Evolutionary conservation across 495 filamentous ascomycete species (phyloP).

Genomic region (Penicillium ochrochloron): DNA sequence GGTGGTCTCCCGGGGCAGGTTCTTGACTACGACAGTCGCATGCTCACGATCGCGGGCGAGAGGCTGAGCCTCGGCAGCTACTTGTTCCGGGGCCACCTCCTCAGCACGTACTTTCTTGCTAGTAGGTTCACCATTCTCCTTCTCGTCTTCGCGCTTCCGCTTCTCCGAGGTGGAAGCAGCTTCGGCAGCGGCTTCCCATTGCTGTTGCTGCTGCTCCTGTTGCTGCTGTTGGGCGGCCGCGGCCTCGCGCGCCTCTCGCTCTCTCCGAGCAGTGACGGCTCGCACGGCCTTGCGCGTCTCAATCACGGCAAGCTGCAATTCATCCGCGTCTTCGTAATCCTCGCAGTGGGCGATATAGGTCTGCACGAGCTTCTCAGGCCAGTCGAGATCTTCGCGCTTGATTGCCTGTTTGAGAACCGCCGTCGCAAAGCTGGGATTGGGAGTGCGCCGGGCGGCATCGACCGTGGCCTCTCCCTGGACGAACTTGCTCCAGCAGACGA

Average conservation of each 20-base stretch:
- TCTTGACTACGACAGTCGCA: slow-evolving; percentile 77
- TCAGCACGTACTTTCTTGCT: slow-evolving; percentile 65
- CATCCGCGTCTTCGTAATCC: slow-evolving; percentile 77
- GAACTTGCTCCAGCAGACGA: slow-evolving; percentile 68
- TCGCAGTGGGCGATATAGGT: slow-evolving; percentile 84
- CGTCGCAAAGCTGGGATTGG: slow-evolving; percentile 67
- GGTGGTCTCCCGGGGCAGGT: slow-evolving; percentile 70
- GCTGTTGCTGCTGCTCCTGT: slow-evolving; percentile 30
- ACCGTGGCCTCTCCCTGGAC: slow-evolving; percentile 52
- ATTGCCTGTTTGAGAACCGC: slow-evolving; percentile 75
- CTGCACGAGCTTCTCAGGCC: slow-evolving; percentile 88
- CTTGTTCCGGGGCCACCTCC: slow-evolving; percentile 33
- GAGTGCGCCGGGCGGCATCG: slow-evolving; percentile 51
- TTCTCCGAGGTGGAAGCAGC: slow-evolving; percentile 55
- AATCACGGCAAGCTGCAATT: slow-evolving; percentile 70
- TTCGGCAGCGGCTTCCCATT: slow-evolving; percentile 28
- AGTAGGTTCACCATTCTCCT: slow-evolving; percentile 46
- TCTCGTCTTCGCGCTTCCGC: slow-evolving; percentile 71
- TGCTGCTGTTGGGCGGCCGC: slow-evolving; percentile 48
- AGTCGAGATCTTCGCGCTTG: slow-evolving; percentile 73
- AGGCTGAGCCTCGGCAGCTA: slow-evolving; percentile 39
- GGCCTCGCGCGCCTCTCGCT: slow-evolving; percentile 65
- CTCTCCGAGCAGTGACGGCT: slow-evolving; percentile 65
- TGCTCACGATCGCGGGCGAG: slow-evolving; percentile 87
- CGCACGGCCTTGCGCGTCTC: slow-evolving; percentile 68